Evolutionary conservation across 176 grass and related monocot genomes (phyloP), one percentile per base, ranked within the genome.

Genomic region (Phragmites australis): DNA sequence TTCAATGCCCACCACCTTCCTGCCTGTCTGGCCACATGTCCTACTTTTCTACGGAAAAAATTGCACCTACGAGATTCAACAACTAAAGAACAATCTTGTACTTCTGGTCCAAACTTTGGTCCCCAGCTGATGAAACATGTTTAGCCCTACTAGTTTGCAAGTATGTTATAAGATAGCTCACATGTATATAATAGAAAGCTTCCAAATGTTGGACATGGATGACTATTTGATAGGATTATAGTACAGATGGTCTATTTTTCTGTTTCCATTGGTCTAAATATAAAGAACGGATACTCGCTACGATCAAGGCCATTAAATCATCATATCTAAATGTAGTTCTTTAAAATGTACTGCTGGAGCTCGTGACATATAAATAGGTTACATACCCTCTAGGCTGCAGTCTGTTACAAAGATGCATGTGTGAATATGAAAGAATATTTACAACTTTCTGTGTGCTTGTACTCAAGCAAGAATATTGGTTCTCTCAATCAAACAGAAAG

Each of bases 401-500:
- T 31, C 58, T 50, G 48, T 22, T 64, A 58, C 32, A 54, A 68
- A 18, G 27, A 68, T 75, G 13, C 12, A 60, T 60, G 22, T 17
- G n/a, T 32, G 27, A 15, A 58, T 68, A 70, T 14, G 23, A 34
- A 19, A 60, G 41, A 58, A 84, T 39, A 71, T 34, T 50, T 8
- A 9, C 19, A 75, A 60, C 8, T 71, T 63, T 22, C 9, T 30
- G 9, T 49, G 15, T 21, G 44, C 15, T 45, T 74, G 56, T 47
- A 76, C 13, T 51, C 26, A 31, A 68, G 50, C 11, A 54, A 26
- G n/a, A 59, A 29, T 50, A 9, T 59, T 25, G 27, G n/a, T 39
- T 87, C 13, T 68, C 70, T 45, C 41, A 44, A 13, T 58, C 54
- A 77, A 70, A 54, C 42, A 47, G 52, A 70, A 25, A 81, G 25